phyloP scores from a whole-genome alignment of 2,329 filamentous ascomycete genomes.

The Chaetomiaceae sp. region DNA sequence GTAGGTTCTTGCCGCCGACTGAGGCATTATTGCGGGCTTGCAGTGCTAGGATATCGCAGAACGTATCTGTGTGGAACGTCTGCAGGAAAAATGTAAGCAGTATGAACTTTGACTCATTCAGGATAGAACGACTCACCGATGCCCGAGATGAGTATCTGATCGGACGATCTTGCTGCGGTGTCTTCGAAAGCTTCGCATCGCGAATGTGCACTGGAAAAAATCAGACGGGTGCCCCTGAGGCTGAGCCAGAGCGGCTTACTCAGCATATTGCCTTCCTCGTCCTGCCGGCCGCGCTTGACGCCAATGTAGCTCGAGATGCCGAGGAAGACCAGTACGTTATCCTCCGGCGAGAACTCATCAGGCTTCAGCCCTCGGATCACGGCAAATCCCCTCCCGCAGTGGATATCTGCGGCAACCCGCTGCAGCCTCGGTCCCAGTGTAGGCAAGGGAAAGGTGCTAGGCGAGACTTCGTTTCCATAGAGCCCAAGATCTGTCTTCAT shows the following conservation, averaged over 20 bases:
- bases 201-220: constrained; percentile 49
- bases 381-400: constrained; percentile 59
- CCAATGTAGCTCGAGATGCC: constrained; percentile 63
- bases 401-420: constrained; percentile 49
- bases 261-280: constrained; percentile 59
- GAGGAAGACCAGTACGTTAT: constrained; percentile 60
- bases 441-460: constrained; percentile 57
- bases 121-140: constrained; percentile 14
- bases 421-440: constrained; percentile 50
- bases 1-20: constrained; percentile 58
- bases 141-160: constrained; percentile 23
- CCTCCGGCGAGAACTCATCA: constrained; percentile 52
- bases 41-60: constrained; percentile 62
- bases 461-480: constrained; percentile 27
- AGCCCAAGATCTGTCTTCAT: constrained; percentile 13
- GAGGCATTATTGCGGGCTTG: constrained; percentile 58
- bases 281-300: constrained; percentile 55
- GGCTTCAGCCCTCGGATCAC: constrained; percentile 60
- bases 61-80: constrained; percentile 68
- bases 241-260: constrained; percentile 38
- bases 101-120: fast-evolving
- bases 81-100: constrained; percentile 30
- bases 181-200: constrained; percentile 51
- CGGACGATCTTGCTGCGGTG: constrained; percentile 21
- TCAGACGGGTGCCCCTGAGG: constrained; percentile 39